Percentiles rank a stretch among this genome's conserved stretches.
Conservation (phyloP, 257 asterid species). For the Gardenia jasminoides region DNA sequence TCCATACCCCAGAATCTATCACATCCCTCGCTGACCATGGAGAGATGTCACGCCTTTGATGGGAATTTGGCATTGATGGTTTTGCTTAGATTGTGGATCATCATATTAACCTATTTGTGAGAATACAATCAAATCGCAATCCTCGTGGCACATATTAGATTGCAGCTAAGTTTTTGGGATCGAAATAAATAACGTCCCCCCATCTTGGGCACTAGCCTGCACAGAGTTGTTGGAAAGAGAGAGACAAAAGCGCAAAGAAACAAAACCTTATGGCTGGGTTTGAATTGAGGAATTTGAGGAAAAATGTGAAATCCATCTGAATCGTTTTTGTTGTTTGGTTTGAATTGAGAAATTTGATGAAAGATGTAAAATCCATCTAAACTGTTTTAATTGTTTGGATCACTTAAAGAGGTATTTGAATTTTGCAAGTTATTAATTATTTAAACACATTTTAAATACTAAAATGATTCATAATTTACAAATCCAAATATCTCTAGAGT, state of each 20-base stretch:
- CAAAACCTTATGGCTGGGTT: not conserved
- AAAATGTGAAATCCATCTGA: no score
- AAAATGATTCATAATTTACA: no score
- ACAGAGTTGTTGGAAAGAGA: not conserved
- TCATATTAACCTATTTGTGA: not conserved
- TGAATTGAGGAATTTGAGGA: no score
- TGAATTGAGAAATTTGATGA: no score
- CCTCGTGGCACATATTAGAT: not conserved
- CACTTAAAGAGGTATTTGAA: no score
- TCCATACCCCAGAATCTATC: slow-evolving; percentile 2
- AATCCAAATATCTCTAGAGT: no score
- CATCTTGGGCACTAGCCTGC: not conserved
- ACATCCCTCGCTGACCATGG: not conserved
- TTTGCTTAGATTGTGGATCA: not conserved
- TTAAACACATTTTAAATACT: no score
- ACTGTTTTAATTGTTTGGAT: no score
- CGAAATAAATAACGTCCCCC: no score
- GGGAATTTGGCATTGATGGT: not conserved
- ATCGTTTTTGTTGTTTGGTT: no score
- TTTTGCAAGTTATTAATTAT: no score
- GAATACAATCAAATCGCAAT: not conserved
- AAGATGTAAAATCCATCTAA: no score
- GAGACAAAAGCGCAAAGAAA: not conserved
- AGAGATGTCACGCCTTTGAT: not conserved
- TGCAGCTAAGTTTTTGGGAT: not conserved